Percentiles rank a stretch among this genome's conserved stretches.
phyloP scores from a whole-genome alignment of 352 stramenopile genomes.

The Phytophthora uliginosa region DNA sequence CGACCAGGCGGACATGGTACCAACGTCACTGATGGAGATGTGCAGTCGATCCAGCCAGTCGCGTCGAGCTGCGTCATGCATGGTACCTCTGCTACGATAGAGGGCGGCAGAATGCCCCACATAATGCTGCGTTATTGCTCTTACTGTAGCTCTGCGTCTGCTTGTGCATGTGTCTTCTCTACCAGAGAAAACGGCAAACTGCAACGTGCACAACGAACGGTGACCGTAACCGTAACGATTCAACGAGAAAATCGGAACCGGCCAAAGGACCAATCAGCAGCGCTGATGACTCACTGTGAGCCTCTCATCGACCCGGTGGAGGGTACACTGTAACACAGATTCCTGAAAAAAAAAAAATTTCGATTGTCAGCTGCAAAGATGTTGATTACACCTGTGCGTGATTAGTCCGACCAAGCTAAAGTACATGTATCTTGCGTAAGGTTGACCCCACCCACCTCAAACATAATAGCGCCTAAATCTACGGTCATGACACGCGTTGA shows the following conservation, averaged over 20 bases:
- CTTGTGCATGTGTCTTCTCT: neutral
- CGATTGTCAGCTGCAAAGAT: neutral
- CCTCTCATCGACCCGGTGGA: too few species aligned
- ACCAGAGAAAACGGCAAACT: neutral
- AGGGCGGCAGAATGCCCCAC: neutral
- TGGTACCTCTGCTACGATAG: neutral
- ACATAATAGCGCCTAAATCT: neutral
- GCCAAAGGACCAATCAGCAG: neutral
- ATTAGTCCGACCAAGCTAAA: neutral
- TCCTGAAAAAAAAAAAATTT: neutral
- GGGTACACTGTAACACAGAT: neutral
- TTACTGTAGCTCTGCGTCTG: neutral
- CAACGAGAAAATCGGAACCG: constrained; percentile 6
- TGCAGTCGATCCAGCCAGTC: constrained; percentile 6
- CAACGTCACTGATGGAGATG: constrained; percentile 12
- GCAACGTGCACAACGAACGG: neutral
- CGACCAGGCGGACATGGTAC: neutral
- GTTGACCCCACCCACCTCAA: neutral
- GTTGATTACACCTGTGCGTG: neutral
- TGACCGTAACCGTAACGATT: neutral
- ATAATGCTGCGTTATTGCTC: neutral
- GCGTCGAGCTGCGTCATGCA: constrained; percentile 13
- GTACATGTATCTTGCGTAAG: neutral
- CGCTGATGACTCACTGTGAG: constrained; percentile 5
- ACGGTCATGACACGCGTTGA: constrained; percentile 14